These are phyloP conservation scores for Fusarium duplospermum DNA, from an alignment of 2,329 filamentous ascomycete genomes.

Conservation along the genomic window DNA sequence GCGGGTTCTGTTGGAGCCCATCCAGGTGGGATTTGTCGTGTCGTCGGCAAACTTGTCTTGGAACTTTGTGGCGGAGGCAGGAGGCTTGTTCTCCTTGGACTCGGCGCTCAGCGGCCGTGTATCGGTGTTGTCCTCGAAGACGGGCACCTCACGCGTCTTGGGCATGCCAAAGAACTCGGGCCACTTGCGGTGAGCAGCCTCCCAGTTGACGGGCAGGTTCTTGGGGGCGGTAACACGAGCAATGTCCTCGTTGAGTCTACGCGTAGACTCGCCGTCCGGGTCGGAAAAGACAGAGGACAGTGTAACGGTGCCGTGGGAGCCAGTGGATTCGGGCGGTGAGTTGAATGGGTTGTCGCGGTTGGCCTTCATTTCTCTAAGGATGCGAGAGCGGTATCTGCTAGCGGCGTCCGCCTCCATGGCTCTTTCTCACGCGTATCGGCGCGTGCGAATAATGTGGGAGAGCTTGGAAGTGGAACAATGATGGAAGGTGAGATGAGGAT, in stretches of 20 bases:
- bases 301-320: slow-evolving; percentile 67
- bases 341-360: slow-evolving; percentile 68
- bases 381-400: slow-evolving; percentile 59
- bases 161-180: slow-evolving; percentile 62
- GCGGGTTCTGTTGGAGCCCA: slow-evolving; percentile 55
- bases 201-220: slow-evolving; percentile 57
- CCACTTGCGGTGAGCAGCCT: slow-evolving; percentile 62
- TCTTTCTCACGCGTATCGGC: slow-evolving; percentile 41
- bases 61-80: slow-evolving; percentile 47
- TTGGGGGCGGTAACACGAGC: slow-evolving; percentile 55
- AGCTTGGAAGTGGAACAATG: slow-evolving; percentile 33
- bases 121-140: slow-evolving; percentile 49
- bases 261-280: slow-evolving; percentile 66
- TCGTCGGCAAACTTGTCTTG: slow-evolving; percentile 55
- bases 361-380: slow-evolving; percentile 64
- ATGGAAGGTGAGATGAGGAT: slow-evolving; percentile 32
- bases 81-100: slow-evolving; percentile 61
- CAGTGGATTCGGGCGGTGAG: slow-evolving; percentile 68
- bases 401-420: slow-evolving; percentile 57
- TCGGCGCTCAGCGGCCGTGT: slow-evolving; percentile 51
- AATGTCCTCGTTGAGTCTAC: slow-evolving; percentile 62
- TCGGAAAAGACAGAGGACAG: slow-evolving; percentile 64
- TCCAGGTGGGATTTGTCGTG: slow-evolving; percentile 56
- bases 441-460: slow-evolving; percentile 31
- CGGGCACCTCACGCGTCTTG: slow-evolving; percentile 45